Percentiles rank a stretch among this genome's conserved stretches.
These are phyloP conservation scores for Hygrophoropsis aurantiaca DNA, from an alignment of 768 basidiomycete genomes.

Conservation along the genomic window DNA sequence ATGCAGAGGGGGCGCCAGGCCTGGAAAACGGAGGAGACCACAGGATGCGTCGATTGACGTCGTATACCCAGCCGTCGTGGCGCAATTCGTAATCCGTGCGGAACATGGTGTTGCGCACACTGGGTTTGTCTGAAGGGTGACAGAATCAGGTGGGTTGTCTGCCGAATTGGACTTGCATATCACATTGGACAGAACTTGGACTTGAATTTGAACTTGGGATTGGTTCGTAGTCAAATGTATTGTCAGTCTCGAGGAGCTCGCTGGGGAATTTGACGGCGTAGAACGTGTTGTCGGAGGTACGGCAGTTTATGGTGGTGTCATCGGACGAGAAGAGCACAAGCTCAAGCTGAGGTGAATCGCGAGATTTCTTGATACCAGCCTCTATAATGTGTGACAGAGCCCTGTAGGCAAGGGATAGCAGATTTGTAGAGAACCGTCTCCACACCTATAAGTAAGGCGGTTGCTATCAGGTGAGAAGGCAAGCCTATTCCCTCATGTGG, in stretches of 20 bases:
- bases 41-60: slow-evolving; percentile 10
- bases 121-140: background rate
- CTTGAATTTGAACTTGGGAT: too few species aligned
- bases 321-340: too few species aligned
- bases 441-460: slow-evolving; percentile 14
- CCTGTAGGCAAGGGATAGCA: slow-evolving; percentile 17
- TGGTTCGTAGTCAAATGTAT: too few species aligned
- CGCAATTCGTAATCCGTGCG: slow-evolving; percentile 8
- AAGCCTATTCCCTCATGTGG: slow-evolving; percentile 8
- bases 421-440: slow-evolving; percentile 18
- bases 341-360: slow-evolving; percentile 4
- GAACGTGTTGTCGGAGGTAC: too few species aligned
- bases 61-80: slow-evolving; percentile 15
- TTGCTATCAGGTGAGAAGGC: slow-evolving; percentile 4
- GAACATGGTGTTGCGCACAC: slow-evolving; percentile 3
- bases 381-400: slow-evolving; percentile 13
- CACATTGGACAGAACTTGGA: too few species aligned
- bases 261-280: too few species aligned
- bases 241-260: too few species aligned
- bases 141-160: too few species aligned
- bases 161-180: too few species aligned
- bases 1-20: slow-evolving; percentile 4
- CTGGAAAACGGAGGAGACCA: slow-evolving; percentile 16
- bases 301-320: too few species aligned
- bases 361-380: background rate